Percentiles rank a stretch among this genome's conserved stretches.
phyloP scores from a whole-genome alignment of 176 grass and related monocot species.

The Elymus sibiricus region DNA sequence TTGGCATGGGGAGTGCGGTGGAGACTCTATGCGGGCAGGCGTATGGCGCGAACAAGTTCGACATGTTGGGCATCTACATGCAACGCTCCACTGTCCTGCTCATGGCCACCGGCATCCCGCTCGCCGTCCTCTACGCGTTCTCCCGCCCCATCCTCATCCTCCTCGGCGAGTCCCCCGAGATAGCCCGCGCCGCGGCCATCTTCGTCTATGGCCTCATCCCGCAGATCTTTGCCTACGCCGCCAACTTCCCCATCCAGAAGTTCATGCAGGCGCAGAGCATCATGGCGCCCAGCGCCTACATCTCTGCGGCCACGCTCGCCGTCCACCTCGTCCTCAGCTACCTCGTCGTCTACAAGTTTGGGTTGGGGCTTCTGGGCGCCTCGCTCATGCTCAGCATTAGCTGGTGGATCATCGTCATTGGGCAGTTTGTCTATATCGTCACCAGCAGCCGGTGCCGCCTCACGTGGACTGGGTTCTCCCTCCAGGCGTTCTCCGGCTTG shows the following conservation, averaged over 20 bases:
- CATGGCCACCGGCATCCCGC: conserved; percentile 44
- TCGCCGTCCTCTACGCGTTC: conserved; percentile 53
- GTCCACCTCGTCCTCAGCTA: conserved; percentile 48
- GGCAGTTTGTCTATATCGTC: conserved; percentile 61
- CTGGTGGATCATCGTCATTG: conserved; percentile 61
- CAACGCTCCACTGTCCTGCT: conserved; percentile 74
- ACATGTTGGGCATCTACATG: conserved; percentile 81
- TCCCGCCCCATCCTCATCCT: conserved; percentile 58
- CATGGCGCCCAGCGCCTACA: conserved; percentile 81
- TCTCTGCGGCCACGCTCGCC: conserved; percentile 32
- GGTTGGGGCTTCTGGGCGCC: conserved; percentile 56
- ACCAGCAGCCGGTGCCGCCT: conserved; percentile 35
- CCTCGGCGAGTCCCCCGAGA: conserved; percentile 60
- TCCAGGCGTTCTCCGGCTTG: conserved; percentile 51
- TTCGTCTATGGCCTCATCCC: conserved; percentile 89
- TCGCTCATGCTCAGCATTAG: conserved; percentile 56
- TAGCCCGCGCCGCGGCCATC: conserved; percentile 64
- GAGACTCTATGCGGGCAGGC: conserved; percentile 89
- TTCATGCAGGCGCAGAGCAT: conserved; percentile 92
- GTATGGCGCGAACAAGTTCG: conserved; percentile 59
- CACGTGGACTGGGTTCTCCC: conserved; percentile 55
- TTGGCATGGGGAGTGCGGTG: conserved; percentile 87
- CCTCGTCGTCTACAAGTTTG: conserved; percentile 34
- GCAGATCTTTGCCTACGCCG: conserved; percentile 86
- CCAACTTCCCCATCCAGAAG: conserved; percentile 89